Evolutionary conservation across 768 basidiomycete species (phyloP), one percentile per base, ranked within the genome.

Genomic region (Pluteus cervinus): DNA sequence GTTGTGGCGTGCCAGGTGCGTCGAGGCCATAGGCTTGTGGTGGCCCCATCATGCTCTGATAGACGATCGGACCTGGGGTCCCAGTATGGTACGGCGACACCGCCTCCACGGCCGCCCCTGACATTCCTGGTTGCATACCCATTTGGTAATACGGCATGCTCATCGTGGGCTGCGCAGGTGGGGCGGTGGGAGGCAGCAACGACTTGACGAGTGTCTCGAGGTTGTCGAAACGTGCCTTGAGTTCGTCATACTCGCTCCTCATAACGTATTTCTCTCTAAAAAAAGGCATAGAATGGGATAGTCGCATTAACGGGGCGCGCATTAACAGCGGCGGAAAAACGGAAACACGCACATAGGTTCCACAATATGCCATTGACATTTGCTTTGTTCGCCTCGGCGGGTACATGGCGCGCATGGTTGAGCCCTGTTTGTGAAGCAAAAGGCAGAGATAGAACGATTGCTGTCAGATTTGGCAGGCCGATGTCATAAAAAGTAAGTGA

Each of bases 341-440:
- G 29, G 34, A 23, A 39, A 36, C 33, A 45, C 56, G 41, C 44
- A 89, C 81, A 81, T 73, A 26, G 86, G 81, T 59, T 89, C 86
- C 36, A 88, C 69, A 41, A 82, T 74, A 55, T 81, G 76, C 87
- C 87, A 91, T 51, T 83, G 79, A 54, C 87, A 90, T 55, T 80
- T 83, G 35, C 66, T 67, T 60, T 81, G 77, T 63, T 91, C 87
- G 44, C 83, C 83, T 55, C 87, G 76, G 45, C 82, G 75, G 42
- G 75, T 68, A 58, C 87, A 91, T 9, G 86, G 86, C 10, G 79
- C 76, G 58, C 87, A 91, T 34, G 87, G 87, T 48, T 86, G 83
- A 10, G 75, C 69, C 55, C 87, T 86, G 50, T 24, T 43, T 50
- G 37, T 4, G 15, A 39, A 40, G 28, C 24, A 31, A 48, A 33